Conservation (phyloP, 75 land plant species). For the Pinus albicaulis region DNA sequence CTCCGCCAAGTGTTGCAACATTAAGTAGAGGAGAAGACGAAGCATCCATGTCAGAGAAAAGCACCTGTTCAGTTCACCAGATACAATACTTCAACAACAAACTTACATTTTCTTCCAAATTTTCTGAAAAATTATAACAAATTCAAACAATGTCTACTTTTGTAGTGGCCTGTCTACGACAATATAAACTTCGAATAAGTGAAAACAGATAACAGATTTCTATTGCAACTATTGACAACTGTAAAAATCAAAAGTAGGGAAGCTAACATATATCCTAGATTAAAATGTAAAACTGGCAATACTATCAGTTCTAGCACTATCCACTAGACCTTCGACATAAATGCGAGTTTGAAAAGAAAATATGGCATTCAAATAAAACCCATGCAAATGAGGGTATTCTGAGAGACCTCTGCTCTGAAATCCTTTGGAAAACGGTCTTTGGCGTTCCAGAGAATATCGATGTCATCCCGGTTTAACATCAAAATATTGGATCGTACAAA, state of each 20-base stretch:
- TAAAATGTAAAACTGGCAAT: not conserved
- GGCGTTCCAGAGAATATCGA: constrained; percentile 89
- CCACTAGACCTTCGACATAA: not conserved
- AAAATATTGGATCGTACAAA: constrained; percentile 94
- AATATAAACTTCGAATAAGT: not conserved
- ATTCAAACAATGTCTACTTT: not conserved
- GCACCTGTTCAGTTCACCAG: constrained; percentile 49
- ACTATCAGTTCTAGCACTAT: not conserved
- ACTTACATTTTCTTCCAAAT: not conserved
- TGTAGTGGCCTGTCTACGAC: not conserved
- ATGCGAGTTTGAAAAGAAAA: constrained; percentile 1
- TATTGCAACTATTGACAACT: not conserved
- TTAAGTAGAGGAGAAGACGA: constrained; percentile 39
- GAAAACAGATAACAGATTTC: not conserved
- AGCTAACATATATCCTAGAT: constrained; percentile 2
- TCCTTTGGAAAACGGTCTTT: constrained; percentile 89
- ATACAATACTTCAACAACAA: not conserved
- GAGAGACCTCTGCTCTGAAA: constrained; percentile 87
- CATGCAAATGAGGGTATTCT: not conserved
- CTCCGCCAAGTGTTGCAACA: constrained; percentile 43
- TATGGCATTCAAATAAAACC: not conserved
- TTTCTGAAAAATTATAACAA: not conserved
- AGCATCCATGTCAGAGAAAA: constrained; percentile 90
- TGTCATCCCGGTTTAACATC: constrained; percentile 88
- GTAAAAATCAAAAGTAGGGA: not conserved